A percentile compares a stretch with the other conserved stretches of the same genome.
These are phyloP conservation scores for Omphalea diandra DNA, from an alignment of 441 rosid species.

Conservation along the genomic window DNA sequence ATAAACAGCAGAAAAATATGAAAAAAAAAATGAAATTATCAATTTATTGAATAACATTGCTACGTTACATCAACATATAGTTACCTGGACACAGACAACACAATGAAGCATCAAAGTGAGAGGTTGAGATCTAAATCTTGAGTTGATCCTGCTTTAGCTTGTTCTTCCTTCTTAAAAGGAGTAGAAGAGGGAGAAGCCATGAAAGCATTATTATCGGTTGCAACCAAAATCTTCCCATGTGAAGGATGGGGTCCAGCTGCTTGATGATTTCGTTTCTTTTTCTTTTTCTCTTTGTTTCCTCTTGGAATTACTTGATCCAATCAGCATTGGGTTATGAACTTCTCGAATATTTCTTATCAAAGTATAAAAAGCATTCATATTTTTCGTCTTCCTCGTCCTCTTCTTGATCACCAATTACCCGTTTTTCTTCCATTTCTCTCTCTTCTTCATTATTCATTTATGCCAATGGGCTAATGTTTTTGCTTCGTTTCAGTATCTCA, in stretches of 20 bases:
- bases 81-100: not conserved
- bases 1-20: too few species aligned
- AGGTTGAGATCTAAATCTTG: slow-evolving; percentile 26
- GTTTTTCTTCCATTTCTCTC: not conserved
- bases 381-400: slow-evolving; percentile 18
- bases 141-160: not conserved
- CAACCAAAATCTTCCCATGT: slow-evolving; percentile 23
- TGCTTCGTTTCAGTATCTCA: not conserved
- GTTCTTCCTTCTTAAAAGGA: not conserved
- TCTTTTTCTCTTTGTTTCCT: too few species aligned
- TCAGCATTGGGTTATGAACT: slow-evolving; percentile 9
- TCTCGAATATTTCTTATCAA: slow-evolving; percentile 21
- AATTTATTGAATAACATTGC: too few species aligned
- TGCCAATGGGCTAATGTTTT: not conserved
- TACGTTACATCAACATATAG: too few species aligned
- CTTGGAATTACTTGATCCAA: slow-evolving; percentile 9
- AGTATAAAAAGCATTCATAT: slow-evolving; percentile 17
- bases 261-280: not conserved
- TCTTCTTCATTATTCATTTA: slow-evolving; percentile 6
- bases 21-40: too few species aligned
- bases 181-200: not conserved
- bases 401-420: not conserved
- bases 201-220: too few species aligned
- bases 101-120: slow-evolving; percentile 13
- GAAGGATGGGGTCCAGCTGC: slow-evolving; percentile 20